Percentiles rank a stretch among this genome's conserved stretches.
phyloP scores from a whole-genome alignment of 345 rosid genomes.

The Gossypium herbaceum region DNA sequence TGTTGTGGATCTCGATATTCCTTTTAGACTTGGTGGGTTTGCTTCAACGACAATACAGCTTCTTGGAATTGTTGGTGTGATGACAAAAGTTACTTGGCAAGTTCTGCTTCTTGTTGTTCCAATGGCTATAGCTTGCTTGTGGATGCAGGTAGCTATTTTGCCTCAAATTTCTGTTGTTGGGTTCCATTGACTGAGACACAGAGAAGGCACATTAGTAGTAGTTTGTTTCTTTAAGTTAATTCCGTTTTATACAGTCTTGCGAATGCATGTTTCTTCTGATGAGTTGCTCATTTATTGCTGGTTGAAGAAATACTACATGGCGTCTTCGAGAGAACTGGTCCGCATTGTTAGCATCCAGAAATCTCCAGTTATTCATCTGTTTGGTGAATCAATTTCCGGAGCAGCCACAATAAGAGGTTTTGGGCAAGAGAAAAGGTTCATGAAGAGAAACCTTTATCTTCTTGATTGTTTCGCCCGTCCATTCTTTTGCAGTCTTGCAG shows the following conservation, averaged over 20 bases:
- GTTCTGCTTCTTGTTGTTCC: constrained; percentile 94
- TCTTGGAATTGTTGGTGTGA: constrained; percentile 88
- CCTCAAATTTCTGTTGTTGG: not conserved
- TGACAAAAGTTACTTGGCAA: constrained; percentile 98
- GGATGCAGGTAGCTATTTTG: constrained; percentile 81
- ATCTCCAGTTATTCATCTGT: constrained; percentile 93
- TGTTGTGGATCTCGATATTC: constrained; percentile 98
- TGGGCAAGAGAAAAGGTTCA: constrained; percentile 92
- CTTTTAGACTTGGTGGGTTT: constrained; percentile 98
- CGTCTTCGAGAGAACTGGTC: constrained; percentile 96
- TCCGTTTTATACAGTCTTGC: not conserved
- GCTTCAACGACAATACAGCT: constrained; percentile 99
- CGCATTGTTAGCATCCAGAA: constrained; percentile 99
- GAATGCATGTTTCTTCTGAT: not conserved
- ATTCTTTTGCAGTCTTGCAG: constrained; percentile 95
- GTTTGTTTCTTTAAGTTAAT: constrained; percentile 6
- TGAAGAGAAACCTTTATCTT: constrained; percentile 96
- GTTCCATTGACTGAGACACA: constrained; percentile 10
- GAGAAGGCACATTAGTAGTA: constrained; percentile 1
- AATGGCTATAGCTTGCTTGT: constrained; percentile 94
- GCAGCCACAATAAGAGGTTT: constrained; percentile 99
- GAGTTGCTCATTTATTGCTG: not conserved
- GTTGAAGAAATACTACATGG: constrained; percentile 98
- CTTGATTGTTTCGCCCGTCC: constrained; percentile 99
- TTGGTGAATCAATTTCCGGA: constrained; percentile 99